Evolutionary conservation across 169 alveolate species (phyloP).

Genomic region (Plasmodium blacklocki): DNA sequence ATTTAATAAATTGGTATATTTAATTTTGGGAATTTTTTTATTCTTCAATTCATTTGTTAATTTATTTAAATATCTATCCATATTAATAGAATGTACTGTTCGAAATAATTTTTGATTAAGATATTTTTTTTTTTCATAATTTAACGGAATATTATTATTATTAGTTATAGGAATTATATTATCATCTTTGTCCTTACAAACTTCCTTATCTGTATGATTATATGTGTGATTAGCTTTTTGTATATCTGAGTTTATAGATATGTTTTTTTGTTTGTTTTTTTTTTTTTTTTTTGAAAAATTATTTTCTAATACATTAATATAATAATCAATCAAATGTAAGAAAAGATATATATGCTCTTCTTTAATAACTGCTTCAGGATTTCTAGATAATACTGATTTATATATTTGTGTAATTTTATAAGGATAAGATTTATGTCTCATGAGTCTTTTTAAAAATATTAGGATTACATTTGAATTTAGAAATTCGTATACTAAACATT

Average conservation of each 20-base stretch:
- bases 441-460: slow-evolving; percentile 48
- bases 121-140: slow-evolving; percentile 2
- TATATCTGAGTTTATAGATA: background rate
- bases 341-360: background rate
- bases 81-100: background rate
- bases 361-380: background rate
- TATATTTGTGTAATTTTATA: slow-evolving; percentile 59
- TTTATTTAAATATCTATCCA: background rate
- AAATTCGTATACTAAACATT: slow-evolving; percentile 7
- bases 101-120: slow-evolving; percentile 14
- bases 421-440: slow-evolving; percentile 45
- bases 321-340: slow-evolving; percentile 38
- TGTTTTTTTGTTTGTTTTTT: background rate
- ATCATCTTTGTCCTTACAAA: background rate
- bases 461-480: slow-evolving; percentile 3
- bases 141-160: background rate
- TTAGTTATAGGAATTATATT: background rate
- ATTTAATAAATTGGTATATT: slow-evolving; percentile 27
- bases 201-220: background rate
- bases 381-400: background rate
- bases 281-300: background rate
- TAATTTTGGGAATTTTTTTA: slow-evolving; percentile 48
- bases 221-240: background rate
- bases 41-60: background rate
- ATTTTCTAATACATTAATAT: slow-evolving; percentile 36